Conservation (phyloP, 352 stramenopile species). For the Albugo laibachii region DNA sequence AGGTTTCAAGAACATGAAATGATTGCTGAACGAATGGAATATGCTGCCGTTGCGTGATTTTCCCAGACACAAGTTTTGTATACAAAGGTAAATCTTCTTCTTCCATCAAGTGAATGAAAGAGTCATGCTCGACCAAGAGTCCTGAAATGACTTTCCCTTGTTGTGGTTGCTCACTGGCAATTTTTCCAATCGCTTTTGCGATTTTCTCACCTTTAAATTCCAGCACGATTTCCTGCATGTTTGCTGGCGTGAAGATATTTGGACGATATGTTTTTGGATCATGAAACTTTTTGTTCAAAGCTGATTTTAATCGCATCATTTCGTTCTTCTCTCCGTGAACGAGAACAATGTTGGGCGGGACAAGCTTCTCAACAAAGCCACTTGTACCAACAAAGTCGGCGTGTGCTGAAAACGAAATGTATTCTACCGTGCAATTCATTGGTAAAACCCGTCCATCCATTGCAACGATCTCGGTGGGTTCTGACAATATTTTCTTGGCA, state of each 20-base stretch:
- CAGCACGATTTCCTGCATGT: constrained; percentile 75
- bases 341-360: constrained; percentile 86
- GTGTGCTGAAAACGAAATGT: constrained; percentile 96
- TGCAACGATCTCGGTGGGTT: constrained; percentile 90
- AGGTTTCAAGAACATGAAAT: constrained; percentile 57
- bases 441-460: constrained; percentile 86
- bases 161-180: constrained; percentile 52
- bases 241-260: constrained; percentile 64
- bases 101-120: constrained; percentile 66
- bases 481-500: constrained; percentile 92
- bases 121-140: constrained; percentile 72
- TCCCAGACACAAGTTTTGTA: constrained; percentile 62
- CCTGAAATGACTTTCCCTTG: constrained; percentile 60
- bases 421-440: constrained; percentile 91
- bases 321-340: constrained; percentile 97
- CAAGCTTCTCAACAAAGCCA: constrained; percentile 89
- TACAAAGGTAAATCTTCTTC: constrained; percentile 73
- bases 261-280: constrained; percentile 67
- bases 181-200: constrained; percentile 61
- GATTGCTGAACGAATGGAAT: constrained; percentile 62
- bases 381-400: constrained; percentile 94
- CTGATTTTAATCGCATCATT: constrained; percentile 91
- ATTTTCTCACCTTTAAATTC: constrained; percentile 81
- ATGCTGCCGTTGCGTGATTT: constrained; percentile 71
- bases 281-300: constrained; percentile 81